These are phyloP conservation scores for Hebeloma cylindrosporum DNA, from an alignment of 768 basidiomycete species.

Conservation along the genomic window DNA sequence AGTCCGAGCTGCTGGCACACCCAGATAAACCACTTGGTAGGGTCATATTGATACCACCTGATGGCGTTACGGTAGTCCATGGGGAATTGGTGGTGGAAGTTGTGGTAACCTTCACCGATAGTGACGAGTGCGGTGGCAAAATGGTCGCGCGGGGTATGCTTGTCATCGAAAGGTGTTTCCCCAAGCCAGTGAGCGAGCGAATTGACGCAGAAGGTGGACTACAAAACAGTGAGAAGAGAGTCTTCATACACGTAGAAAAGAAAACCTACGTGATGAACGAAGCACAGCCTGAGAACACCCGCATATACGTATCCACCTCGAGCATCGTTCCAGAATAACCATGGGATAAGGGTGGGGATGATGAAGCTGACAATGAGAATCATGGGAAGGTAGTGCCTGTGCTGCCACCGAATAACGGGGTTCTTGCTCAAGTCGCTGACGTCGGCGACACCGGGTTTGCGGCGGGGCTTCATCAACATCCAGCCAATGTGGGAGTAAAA, in stretches of 20 bases:
- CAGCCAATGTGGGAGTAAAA: conserved; percentile 86
- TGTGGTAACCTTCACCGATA: conserved; percentile 96
- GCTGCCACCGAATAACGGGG: conserved; percentile 84
- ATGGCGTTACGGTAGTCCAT: conserved; percentile 98
- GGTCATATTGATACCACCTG: conserved; percentile 92
- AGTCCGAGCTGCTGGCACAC: conserved; percentile 58
- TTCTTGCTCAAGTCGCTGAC: conserved; percentile 83
- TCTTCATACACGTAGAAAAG: background rate
- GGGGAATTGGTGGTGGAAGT: conserved; percentile 96
- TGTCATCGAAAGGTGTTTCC: conserved; percentile 91
- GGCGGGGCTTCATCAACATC: conserved; percentile 91
- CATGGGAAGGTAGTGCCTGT: conserved; percentile 71
- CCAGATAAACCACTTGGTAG: conserved; percentile 91
- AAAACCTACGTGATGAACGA: conserved; percentile 81
- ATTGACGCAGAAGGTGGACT: conserved; percentile 97
- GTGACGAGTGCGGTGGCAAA: conserved; percentile 86
- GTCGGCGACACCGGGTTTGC: conserved; percentile 88
- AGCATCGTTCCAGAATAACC: conserved; percentile 83
- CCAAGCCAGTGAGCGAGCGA: conserved; percentile 97
- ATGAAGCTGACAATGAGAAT: conserved; percentile 70
- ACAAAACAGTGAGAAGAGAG: background rate
- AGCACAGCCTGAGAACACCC: conserved; percentile 71
- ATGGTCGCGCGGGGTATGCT: conserved; percentile 91
- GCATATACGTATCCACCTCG: conserved; percentile 86
- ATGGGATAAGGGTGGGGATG: conserved; percentile 76